A percentile compares a stretch with the other conserved stretches of the same genome.
Conservation (phyloP, 2,329 filamentous ascomycete genomes). For the Ceratocystis diversiconidia region DNA sequence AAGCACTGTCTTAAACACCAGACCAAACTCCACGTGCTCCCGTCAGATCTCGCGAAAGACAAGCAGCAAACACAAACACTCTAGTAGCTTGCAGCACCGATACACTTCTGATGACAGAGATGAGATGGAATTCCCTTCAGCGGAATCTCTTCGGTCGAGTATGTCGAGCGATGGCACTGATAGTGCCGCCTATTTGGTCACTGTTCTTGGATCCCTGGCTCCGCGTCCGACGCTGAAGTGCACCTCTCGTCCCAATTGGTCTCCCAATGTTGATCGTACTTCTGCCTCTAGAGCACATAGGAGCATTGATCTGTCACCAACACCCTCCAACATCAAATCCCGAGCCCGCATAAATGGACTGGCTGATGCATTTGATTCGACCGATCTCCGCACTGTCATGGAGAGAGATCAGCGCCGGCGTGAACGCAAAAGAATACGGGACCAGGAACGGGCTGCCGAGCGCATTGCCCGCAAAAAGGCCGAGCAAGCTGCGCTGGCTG, state of each 20-base stretch:
- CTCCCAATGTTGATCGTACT: constrained; percentile 31
- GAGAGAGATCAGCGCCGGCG: constrained; percentile 72
- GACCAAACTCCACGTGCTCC: constrained; percentile 47
- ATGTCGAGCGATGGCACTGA: constrained; percentile 63
- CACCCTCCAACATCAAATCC: constrained; percentile 48
- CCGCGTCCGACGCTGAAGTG: constrained; percentile 74
- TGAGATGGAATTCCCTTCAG: constrained; percentile 47
- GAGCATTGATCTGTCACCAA: constrained; percentile 36
- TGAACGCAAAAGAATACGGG: constrained; percentile 56
- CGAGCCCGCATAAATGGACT: constrained; percentile 54
- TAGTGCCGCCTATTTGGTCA: constrained; percentile 60
- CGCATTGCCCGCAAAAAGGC: constrained; percentile 16
- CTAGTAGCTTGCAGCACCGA: constrained; percentile 27
- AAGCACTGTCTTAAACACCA: constrained; percentile 43
- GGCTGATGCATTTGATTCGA: constrained; percentile 73
- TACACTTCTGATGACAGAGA: constrained; percentile 34
- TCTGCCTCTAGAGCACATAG: constrained; percentile 34
- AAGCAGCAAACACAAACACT: constrained; percentile 52
- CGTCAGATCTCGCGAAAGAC: constrained; percentile 37
- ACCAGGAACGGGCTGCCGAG: constrained; percentile 52
- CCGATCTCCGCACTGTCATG: constrained; percentile 74
- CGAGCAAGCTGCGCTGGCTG: constrained; percentile 4
- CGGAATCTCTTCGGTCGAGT: constrained; percentile 64
- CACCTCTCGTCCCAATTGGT: constrained; percentile 48
- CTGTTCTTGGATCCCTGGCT: constrained; percentile 64